Evolutionary conservation across 2,329 filamentous ascomycete genomes (phyloP).

Genomic region (Paracoccidioides lutzii): DNA sequence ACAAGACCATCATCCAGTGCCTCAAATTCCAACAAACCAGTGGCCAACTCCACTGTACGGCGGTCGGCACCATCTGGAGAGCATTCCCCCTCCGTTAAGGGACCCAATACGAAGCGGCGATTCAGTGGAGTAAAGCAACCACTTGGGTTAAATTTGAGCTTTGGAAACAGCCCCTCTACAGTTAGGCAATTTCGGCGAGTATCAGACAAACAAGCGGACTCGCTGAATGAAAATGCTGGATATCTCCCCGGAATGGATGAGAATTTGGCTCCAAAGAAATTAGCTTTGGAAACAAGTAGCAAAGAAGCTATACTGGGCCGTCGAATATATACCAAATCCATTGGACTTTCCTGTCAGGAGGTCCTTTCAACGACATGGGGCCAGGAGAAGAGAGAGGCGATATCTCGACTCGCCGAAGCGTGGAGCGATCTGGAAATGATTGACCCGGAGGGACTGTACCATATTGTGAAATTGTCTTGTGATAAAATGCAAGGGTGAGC

Average conservation of each 20-base stretch:
- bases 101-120: constrained; percentile 29
- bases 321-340: constrained; percentile 63
- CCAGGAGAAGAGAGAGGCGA: constrained; percentile 64
- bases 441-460: constrained; percentile 81
- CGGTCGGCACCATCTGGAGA: constrained; percentile 33
- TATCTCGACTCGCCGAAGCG: constrained; percentile 72
- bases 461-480: constrained; percentile 66
- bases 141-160: constrained; percentile 78
- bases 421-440: constrained; percentile 72
- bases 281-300: constrained; percentile 29
- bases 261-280: constrained; percentile 26
- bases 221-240: constrained; percentile 15
- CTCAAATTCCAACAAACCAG: constrained; percentile 32
- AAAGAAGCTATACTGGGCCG: constrained; percentile 78
- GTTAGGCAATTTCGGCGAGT: constrained; percentile 84
- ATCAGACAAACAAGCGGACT: constrained; percentile 48
- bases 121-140: constrained; percentile 55
- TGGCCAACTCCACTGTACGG: constrained; percentile 46
- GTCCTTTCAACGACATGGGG: constrained; percentile 65
- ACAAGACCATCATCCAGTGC: constrained; percentile 20
- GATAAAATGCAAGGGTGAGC: constrained; percentile 49
- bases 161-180: constrained; percentile 85
- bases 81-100: constrained; percentile 30
- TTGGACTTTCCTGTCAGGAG: constrained; percentile 76
- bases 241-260: constrained; percentile 24